Conservation (phyloP, 169 alveolate genomes). For the Besnoitia besnoiti region DNA sequence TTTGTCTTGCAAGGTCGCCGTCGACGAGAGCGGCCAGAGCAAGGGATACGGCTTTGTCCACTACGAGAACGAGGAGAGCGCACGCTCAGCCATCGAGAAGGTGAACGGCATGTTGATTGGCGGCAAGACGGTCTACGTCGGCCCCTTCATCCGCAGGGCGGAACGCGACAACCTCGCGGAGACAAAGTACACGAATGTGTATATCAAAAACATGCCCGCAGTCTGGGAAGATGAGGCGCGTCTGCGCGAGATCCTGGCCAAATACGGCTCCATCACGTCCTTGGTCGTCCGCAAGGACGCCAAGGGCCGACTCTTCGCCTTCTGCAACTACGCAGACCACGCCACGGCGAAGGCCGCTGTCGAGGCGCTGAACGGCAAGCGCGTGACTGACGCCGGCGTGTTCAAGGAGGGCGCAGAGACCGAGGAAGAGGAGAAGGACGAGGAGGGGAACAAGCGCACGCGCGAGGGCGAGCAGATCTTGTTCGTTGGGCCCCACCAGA, state of each 20-base stretch:
- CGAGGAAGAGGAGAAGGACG: constrained; percentile 22
- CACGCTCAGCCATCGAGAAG: constrained; percentile 91
- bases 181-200: constrained; percentile 84
- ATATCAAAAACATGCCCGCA: constrained; percentile 92
- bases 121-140: constrained; percentile 89
- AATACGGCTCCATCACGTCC: constrained; percentile 89
- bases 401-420: neutral
- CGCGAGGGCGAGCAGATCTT: constrained; percentile 77
- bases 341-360: constrained; percentile 90
- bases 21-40: constrained; percentile 73
- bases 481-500: constrained; percentile 90
- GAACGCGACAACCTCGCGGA: constrained; percentile 83
- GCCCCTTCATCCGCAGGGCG: constrained; percentile 86
- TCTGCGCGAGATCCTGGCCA: constrained; percentile 30
- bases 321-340: constrained; percentile 87
- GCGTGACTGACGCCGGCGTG: constrained; percentile 67
- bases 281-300: constrained; percentile 84
- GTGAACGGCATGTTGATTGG: constrained; percentile 92
- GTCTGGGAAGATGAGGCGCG: constrained; percentile 84
- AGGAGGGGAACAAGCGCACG: constrained; percentile 60
- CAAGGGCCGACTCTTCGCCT: constrained; percentile 88
- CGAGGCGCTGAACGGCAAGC: constrained; percentile 84
- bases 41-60: constrained; percentile 97
- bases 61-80: constrained; percentile 92
- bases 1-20: constrained; percentile 89